Conservation (phyloP, 2,329 filamentous ascomycete species). For the Nigrospora osmanthi region DNA sequence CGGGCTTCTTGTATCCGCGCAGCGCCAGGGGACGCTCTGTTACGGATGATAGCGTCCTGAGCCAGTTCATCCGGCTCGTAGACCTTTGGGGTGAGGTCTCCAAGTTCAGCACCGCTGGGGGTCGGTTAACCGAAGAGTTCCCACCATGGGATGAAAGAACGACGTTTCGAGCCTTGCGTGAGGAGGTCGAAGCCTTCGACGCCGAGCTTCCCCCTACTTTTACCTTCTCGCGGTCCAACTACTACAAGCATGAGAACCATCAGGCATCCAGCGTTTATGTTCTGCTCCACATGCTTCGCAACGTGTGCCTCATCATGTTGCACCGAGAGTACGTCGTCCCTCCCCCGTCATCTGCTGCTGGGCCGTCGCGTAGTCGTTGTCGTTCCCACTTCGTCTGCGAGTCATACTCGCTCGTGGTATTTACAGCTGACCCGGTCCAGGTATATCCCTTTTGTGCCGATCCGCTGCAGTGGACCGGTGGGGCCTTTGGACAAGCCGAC, state of each 20-base stretch:
- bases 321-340: constrained; percentile 47
- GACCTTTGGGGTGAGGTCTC: constrained; percentile 53
- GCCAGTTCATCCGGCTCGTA: constrained; percentile 49
- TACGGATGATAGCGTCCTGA: constrained; percentile 38
- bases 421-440: neutral
- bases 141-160: constrained; percentile 54
- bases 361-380: neutral
- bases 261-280: constrained; percentile 57
- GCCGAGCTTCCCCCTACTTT: constrained; percentile 46
- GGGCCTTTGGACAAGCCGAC: constrained; percentile 53
- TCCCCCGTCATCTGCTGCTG: neutral
- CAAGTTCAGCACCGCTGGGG: constrained; percentile 43
- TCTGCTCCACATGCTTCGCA: constrained; percentile 58
- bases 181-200: constrained; percentile 45
- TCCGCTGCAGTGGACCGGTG: constrained; percentile 37
- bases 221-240: constrained; percentile 51
- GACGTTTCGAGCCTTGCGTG: constrained; percentile 44
- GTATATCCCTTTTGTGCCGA: constrained; percentile 55
- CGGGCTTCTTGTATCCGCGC: constrained; percentile 34
- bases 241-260: constrained; percentile 57
- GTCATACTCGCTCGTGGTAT: too few relatives aligned
- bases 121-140: constrained; percentile 38
- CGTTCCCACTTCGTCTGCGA: neutral
- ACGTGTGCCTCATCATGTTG: constrained; percentile 59
- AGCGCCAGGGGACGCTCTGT: constrained; percentile 13